These are phyloP conservation scores for Calonectria ilicicola DNA, from an alignment of 2,329 filamentous ascomycete species.

Conservation along the genomic window DNA sequence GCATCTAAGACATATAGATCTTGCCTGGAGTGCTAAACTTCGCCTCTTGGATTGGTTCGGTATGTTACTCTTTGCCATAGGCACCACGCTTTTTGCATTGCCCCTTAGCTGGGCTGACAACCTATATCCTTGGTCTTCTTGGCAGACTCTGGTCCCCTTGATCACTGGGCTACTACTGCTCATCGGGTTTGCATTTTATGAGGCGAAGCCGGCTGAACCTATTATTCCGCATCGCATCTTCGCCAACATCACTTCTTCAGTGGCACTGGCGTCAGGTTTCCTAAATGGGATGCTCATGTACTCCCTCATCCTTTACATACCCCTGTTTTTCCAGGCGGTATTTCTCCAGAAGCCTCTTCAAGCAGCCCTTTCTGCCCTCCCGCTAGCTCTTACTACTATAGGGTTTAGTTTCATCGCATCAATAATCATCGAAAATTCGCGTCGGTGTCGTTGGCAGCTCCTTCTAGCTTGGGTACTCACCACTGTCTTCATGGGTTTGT, in stretches of 20 bases:
- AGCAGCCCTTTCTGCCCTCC: slow-evolving; percentile 5
- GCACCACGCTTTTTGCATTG: slow-evolving; percentile 40
- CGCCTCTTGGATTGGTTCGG: slow-evolving; percentile 49
- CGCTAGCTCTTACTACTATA: background rate
- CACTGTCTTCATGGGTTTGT: slow-evolving; percentile 5
- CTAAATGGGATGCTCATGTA: slow-evolving; percentile 48
- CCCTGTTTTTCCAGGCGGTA: slow-evolving; percentile 50
- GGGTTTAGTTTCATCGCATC: slow-evolving; percentile 7
- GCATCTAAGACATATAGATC: slow-evolving; percentile 4
- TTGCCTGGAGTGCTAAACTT: slow-evolving; percentile 23
- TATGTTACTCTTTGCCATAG: slow-evolving; percentile 41
- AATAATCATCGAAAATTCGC: background rate
- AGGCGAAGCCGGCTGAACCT: slow-evolving; percentile 41
- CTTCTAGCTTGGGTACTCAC: slow-evolving; percentile 6
- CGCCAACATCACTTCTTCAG: slow-evolving; percentile 33
- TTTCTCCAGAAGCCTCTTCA: background rate
- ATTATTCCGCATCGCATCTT: slow-evolving; percentile 50
- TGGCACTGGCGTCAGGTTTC: slow-evolving; percentile 41
- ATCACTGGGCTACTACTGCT: slow-evolving; percentile 44
- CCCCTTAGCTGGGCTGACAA: slow-evolving; percentile 50
- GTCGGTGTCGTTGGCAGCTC: background rate
- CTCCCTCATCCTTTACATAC: slow-evolving; percentile 46
- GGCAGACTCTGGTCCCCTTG: slow-evolving; percentile 48
- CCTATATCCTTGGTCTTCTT: slow-evolving; percentile 49
- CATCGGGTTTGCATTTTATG: slow-evolving; percentile 44